These are phyloP conservation scores for Thermoascus crustaceus DNA, from an alignment of 2,329 filamentous ascomycete genomes.

Conservation along the genomic window DNA sequence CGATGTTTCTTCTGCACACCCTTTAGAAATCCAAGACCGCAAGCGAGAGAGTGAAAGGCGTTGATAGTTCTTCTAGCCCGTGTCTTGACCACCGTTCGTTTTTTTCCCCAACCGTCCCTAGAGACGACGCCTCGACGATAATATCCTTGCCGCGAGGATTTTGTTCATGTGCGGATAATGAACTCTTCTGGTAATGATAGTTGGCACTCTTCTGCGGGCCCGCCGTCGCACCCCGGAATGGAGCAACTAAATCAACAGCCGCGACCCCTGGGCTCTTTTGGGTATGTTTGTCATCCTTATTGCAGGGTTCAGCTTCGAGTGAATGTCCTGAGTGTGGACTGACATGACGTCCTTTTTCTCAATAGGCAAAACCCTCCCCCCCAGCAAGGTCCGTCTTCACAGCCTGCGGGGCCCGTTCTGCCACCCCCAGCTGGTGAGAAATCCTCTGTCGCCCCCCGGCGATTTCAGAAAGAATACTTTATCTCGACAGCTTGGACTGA, in stretches of 20 bases:
- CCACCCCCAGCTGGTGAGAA: slow-evolving; percentile 33
- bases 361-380: slow-evolving; percentile 31
- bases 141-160: slow-evolving; percentile 1
- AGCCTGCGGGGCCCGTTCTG: slow-evolving; percentile 31
- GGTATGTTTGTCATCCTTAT: slow-evolving; percentile 25
- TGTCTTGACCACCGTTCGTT: slow-evolving; percentile 1
- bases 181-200: slow-evolving; percentile 36
- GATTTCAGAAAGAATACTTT: background rate
- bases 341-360: slow-evolving; percentile 5
- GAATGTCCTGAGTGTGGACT: slow-evolving; percentile 5
- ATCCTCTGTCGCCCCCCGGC: background rate
- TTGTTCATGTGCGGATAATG: slow-evolving; percentile 26
- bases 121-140: background rate
- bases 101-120: background rate
- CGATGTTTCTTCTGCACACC: background rate
- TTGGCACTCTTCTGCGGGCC: slow-evolving; percentile 34
- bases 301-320: background rate
- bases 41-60: background rate
- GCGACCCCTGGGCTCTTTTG: slow-evolving; percentile 37
- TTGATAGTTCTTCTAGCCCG: background rate
- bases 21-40: background rate
- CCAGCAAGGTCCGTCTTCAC: slow-evolving; percentile 31
- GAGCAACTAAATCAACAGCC: slow-evolving; percentile 36
- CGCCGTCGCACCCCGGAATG: slow-evolving; percentile 35
- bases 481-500: slow-evolving; percentile 11